Evolutionary conservation across 257 asterid genomes (phyloP), one percentile per base, ranked within the genome.

Genomic region (Galeopsis tetrahit): DNA sequence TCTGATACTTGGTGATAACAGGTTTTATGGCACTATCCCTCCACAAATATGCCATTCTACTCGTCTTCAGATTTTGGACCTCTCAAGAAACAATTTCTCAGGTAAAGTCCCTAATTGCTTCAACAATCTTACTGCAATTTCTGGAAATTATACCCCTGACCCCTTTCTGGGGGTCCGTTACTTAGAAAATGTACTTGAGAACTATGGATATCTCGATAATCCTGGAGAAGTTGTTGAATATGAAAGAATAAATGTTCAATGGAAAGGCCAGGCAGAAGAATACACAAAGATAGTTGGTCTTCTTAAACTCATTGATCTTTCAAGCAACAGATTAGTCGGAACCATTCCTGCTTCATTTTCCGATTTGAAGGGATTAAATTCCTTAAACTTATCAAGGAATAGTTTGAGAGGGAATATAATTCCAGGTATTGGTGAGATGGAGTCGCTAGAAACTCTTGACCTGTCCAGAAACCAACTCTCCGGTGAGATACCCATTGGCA

Each of bases 361-460:
- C 1, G 2, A 4, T 2, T n/a, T 82, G 17, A 75, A 53, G 53
- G 76, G 61, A 32, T 35, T 82, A 14, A 28, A 58, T 53, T 77
- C 75, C 7, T 62, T 81, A 60, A 80, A 80, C 17, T 38, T 83
- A 10, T 83, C 85, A 7, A 55, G 78, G 21, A 83, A 83, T 52
- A 7, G 66, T 8, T 34, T 81, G 74, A 70, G 70, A 3, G 82
- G 84, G 36, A 62, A 28, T 4, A 70, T 85, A 21, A 46, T 35
- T 35, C 43, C 79, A 38, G 48, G 58, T 9, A 77, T 82, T 15
- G 80, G 75, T 34, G 36, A 76, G 6, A 82, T 85, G 82, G 71
- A 69, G 32, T 35, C 13, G 66, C 57, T 82, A 43, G 83, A 84
- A 52, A 38, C 36, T 15, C 83, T 82, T 14, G 85, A 84, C 36